Percentiles rank a stretch among this genome's conserved stretches.
Evolutionary conservation across 805 yeast species (phyloP).

Genomic region (Saccharomyces eubayanus): DNA sequence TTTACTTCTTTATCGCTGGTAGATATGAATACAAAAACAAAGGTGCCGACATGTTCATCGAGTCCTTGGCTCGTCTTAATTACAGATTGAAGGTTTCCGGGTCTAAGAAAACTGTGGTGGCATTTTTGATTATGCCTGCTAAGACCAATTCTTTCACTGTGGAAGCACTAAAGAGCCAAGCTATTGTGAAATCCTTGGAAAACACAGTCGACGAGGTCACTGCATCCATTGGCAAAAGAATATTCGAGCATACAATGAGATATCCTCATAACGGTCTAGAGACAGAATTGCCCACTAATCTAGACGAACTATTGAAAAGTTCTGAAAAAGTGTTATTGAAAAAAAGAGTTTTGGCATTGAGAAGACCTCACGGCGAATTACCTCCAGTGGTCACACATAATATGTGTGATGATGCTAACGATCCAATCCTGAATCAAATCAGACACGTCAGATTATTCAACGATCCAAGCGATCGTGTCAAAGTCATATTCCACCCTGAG

Average conservation of each 20-base stretch:
- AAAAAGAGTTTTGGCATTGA: conserved; percentile 86
- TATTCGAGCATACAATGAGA: conserved; percentile 84
- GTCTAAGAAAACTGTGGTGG: conserved; percentile 88
- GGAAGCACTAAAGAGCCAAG: conserved; percentile 92
- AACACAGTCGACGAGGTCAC: conserved; percentile 84
- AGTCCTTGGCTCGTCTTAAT: conserved; percentile 84
- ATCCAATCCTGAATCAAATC: conserved; percentile 85
- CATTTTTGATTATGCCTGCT: conserved; percentile 98
- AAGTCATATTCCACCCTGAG: conserved; percentile 95
- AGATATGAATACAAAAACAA: conserved; percentile 94
- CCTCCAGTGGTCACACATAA: conserved; percentile 97
- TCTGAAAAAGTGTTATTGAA: conserved; percentile 86
- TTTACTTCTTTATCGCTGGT: conserved; percentile 94
- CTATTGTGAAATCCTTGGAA: conserved; percentile 86
- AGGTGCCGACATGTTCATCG: conserved; percentile 93
- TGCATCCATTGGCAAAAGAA: conserved; percentile 71
- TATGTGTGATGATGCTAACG: conserved; percentile 85
- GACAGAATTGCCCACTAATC: conserved; percentile 58
- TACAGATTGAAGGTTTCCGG: conserved; percentile 74
- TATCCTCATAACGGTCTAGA: conserved; percentile 42
- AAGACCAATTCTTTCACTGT: conserved; percentile 88
- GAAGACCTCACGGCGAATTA: conserved; percentile 58
- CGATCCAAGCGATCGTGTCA: conserved; percentile 82
- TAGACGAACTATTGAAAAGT: conserved; percentile 76
- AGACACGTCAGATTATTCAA: conserved; percentile 88